Evolutionary conservation across 148 eudicot species (phyloP), one percentile per base, ranked within the genome.

Genomic region (Vaccinium corymbosum): DNA sequence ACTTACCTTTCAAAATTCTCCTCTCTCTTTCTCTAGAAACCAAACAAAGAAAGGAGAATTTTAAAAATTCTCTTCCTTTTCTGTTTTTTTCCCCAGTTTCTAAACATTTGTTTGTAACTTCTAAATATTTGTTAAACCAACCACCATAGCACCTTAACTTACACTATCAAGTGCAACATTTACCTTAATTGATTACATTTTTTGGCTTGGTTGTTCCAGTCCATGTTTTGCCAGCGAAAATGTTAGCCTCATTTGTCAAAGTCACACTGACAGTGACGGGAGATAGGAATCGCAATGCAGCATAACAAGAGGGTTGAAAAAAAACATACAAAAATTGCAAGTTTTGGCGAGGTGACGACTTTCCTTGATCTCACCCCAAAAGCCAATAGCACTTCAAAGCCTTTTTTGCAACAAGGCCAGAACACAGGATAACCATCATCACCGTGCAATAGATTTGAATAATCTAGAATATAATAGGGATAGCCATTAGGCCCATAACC

Each of bases 391-490:
- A 15, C 80, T 46, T 19, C 6, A 78, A 42, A 42, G 46, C 46
- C 46, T 5, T 42, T 42, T 42, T 42, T 42, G 46, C 6, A 42
- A 42, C 46, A 42, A 42, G 98, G 98, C 85, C 93, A 86, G 88
- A 90, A 93, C 79, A 93, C 85, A 3, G 90, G 68, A 64, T 97
- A 94, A 25, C 94, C 93, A 86, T 93, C 93, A 12, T 91, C 85
- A 50, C 92, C 91, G 27, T 90, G 79, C 11, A 89, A 81, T 82
- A 92, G 77, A 78, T 92, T 94, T 6, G 97, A 76, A 84, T 92
- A 93, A 50, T 93, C 98, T 0, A 92, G 89, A 48, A 90, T 79
- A 73, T 89, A 89, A 87, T 91, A 94, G 7, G 87, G 77, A 86
- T 94, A 93, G 50, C 94, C 92, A 76, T 90, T 94, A 66, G 35